Evolutionary conservation across 2,329 filamentous ascomycete species (phyloP).

Genomic region (Pseudocercospora pini-densiflorae): DNA sequence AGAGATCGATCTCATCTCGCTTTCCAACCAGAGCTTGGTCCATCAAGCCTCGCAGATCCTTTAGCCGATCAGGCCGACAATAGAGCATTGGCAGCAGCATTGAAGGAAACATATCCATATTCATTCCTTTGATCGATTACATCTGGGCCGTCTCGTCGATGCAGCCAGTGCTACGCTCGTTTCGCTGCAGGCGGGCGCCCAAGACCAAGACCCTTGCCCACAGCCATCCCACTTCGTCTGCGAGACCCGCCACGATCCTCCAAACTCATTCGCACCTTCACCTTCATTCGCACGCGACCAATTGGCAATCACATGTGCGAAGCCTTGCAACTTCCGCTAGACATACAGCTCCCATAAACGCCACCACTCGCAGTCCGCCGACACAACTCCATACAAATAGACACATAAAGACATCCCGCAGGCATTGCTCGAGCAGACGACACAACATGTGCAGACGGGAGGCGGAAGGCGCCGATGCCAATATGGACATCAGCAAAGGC

Average conservation of each 20-base stretch:
- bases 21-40: neutral
- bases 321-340: neutral
- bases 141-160: neutral
- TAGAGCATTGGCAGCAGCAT: neutral
- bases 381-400: neutral
- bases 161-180: conserved; percentile 6
- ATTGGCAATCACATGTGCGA: neutral
- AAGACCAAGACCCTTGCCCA: neutral
- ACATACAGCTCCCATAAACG: neutral
- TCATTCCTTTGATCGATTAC: neutral
- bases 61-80: neutral
- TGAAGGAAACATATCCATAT: neutral
- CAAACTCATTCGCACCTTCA: neutral
- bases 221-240: neutral
- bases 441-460: conserved; percentile 70
- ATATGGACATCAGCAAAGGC: conserved; percentile 64
- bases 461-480: conserved; percentile 59
- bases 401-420: conserved; percentile 31
- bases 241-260: neutral
- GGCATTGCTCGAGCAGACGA: conserved; percentile 77
- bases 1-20: conserved; percentile 1
- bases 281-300: conserved; percentile 5
- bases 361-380: neutral
- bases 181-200: neutral
- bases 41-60: neutral